phyloP scores from a whole-genome alignment of 1,284 basidiomycete genomes.

The Abortiporus biennis region DNA sequence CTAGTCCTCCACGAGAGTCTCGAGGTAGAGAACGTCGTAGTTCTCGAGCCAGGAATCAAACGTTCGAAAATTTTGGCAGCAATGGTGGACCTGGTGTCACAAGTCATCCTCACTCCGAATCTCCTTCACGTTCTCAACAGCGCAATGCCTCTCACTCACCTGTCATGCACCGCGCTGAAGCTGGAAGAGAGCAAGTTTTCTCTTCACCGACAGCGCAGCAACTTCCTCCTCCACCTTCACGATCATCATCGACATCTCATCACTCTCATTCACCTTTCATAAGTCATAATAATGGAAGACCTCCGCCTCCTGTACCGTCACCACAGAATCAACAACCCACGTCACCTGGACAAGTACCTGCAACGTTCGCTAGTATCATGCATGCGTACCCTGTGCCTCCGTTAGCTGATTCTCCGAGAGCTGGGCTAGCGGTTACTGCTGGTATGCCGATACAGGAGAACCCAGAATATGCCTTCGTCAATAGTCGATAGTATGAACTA shows the following conservation, averaged over 20 bases:
- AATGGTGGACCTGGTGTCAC: conserved; percentile 3
- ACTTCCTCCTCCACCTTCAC: not conserved
- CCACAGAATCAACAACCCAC: conserved; percentile 23
- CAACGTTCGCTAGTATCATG: conserved; percentile 61
- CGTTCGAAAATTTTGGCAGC: conserved; percentile 4
- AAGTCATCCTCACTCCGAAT: conserved; percentile 9
- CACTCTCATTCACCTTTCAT: not conserved
- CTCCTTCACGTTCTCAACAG: conserved; percentile 12
- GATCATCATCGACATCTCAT: not conserved
- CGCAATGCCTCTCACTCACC: conserved; percentile 14
- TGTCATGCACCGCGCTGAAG: conserved; percentile 17
- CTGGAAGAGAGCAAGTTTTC: no score
- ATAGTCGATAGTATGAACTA: no score
- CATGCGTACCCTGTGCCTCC: conserved; percentile 43
- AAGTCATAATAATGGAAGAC: no score
- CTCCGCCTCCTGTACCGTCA: conserved; percentile 14
- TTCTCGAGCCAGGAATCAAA: conserved; percentile 13
- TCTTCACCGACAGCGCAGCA: not conserved
- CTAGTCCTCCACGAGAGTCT: not conserved
- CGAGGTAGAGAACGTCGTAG: conserved; percentile 1
- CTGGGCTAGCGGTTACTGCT: no score
- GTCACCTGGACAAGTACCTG: conserved; percentile 24
- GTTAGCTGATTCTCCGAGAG: no score
- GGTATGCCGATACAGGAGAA: no score
- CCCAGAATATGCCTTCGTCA: no score